Evolutionary conservation across 306 rosid genomes (phyloP).

Genomic region (Vigna unguiculata): DNA sequence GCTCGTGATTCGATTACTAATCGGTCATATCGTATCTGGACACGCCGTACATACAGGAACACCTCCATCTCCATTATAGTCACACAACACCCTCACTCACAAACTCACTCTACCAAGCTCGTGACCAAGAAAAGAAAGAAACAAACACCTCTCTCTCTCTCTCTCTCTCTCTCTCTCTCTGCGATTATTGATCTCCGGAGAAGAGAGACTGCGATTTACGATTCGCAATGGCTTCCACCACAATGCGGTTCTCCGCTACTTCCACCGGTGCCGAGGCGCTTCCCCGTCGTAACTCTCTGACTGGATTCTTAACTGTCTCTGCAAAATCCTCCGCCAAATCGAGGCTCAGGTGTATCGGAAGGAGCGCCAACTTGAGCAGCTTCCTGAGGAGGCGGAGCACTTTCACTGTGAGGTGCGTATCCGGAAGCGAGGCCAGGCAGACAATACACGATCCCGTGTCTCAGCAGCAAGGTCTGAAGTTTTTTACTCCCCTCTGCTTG

Average conservation of each 20-base stretch:
- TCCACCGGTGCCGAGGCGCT: conserved; percentile 46
- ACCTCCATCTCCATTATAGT: conserved; percentile 20
- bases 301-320: conserved; percentile 51
- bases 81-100: neutral
- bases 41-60: conserved; percentile 7
- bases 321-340: conserved; percentile 52
- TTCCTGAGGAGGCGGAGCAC: conserved; percentile 31
- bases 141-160: neutral
- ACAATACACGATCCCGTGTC: conserved; percentile 52
- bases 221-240: conserved; percentile 61
- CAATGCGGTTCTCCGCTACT: conserved; percentile 65
- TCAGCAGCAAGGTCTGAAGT: conserved; percentile 61
- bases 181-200: conserved; percentile 20
- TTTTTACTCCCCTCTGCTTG: neutral
- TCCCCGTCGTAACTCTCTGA: conserved; percentile 52
- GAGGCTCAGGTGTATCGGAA: conserved; percentile 53
- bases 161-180: neutral
- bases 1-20: conserved; percentile 50
- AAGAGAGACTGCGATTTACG: conserved; percentile 20
- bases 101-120: conserved; percentile 12
- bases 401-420: conserved; percentile 60
- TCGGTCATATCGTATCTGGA: conserved; percentile 1
- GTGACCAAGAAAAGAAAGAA: conserved; percentile 26
- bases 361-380: conserved; percentile 25
- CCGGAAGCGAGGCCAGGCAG: conserved; percentile 54